Evolutionary conservation across 2,329 filamentous ascomycete species (phyloP).

Genomic region (Sclerotinia sclerotiorum): DNA sequence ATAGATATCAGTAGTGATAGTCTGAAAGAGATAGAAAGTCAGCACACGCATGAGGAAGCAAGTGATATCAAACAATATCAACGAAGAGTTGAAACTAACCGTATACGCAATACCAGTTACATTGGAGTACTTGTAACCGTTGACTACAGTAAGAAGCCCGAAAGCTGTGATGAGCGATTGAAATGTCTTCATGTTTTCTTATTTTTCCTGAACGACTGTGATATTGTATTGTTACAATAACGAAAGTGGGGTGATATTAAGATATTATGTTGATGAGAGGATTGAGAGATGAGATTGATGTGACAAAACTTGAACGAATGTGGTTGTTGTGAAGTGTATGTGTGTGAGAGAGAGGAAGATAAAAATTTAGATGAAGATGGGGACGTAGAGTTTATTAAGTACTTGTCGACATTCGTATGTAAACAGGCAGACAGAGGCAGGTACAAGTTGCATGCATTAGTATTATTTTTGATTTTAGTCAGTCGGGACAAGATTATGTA

Average conservation of each 20-base stretch:
- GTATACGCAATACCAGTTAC: constrained; percentile 22
- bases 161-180: constrained; percentile 21
- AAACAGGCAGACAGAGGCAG: constrained; percentile 9
- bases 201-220: constrained; percentile 5
- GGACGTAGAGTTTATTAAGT: constrained; percentile 6
- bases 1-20: constrained; percentile 42
- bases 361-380: background rate
- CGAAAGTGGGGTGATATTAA: constrained; percentile 16
- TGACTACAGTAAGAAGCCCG: constrained; percentile 22
- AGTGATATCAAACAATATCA: background rate
- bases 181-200: constrained; percentile 24
- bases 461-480: background rate
- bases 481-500: background rate
- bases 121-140: constrained; percentile 17
- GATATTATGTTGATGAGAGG: constrained; percentile 13
- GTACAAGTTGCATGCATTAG: constrained; percentile 14
- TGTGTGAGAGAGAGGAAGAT: background rate
- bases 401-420: background rate
- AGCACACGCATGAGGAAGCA: background rate
- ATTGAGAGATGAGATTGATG: constrained; percentile 5
- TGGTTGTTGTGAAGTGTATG: constrained; percentile 14
- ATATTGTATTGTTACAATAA: constrained; percentile 3
- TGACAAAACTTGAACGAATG: constrained; percentile 20
- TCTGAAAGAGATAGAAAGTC: constrained; percentile 7
- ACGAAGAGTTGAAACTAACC: constrained; percentile 8